phyloP scores from a whole-genome alignment of 2,329 filamentous ascomycete species.

The Neonectria coccinea region DNA sequence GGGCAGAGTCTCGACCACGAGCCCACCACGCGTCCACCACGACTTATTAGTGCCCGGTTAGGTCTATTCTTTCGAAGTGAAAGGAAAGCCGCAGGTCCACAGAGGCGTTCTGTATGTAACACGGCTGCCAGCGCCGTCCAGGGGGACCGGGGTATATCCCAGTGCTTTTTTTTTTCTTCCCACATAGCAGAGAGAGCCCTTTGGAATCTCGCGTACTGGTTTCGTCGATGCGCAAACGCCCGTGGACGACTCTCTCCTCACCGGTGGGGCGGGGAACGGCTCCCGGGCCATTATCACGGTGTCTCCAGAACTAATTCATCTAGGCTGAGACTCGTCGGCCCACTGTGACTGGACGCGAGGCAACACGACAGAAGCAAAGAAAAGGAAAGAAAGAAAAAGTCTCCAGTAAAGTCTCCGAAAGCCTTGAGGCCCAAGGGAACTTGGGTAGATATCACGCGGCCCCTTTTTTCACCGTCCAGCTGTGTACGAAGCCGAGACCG shows the following conservation, averaged over 20 bases:
- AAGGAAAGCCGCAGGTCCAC: slow-evolving; percentile 31
- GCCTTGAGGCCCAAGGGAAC: background rate
- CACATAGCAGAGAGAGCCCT: background rate
- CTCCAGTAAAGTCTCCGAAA: background rate
- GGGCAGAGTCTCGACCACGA: slow-evolving; percentile 7
- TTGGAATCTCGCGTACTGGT: slow-evolving; percentile 4
- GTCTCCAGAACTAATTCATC: slow-evolving; percentile 1
- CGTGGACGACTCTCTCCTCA: background rate
- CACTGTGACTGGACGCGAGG: background rate
- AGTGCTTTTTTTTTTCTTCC: background rate
- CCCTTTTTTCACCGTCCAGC: background rate
- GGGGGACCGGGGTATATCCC: background rate
- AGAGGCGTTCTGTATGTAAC: slow-evolving; percentile 13
- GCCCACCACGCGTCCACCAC: background rate
- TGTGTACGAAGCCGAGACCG: background rate
- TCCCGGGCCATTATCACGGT: slow-evolving; percentile 12
- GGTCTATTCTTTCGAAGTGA: slow-evolving; percentile 31
- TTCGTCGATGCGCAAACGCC: background rate
- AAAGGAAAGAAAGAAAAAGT: slow-evolving; percentile 1
- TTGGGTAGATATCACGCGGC: background rate
- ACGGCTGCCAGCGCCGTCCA: slow-evolving; percentile 19
- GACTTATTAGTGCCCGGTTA: slow-evolving; percentile 15
- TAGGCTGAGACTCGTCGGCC: background rate
- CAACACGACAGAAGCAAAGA: background rate
- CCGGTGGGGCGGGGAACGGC: slow-evolving; percentile 9